These are phyloP conservation scores for Hypholoma sublateritium DNA, from an alignment of 768 basidiomycete species.

Conservation along the genomic window DNA sequence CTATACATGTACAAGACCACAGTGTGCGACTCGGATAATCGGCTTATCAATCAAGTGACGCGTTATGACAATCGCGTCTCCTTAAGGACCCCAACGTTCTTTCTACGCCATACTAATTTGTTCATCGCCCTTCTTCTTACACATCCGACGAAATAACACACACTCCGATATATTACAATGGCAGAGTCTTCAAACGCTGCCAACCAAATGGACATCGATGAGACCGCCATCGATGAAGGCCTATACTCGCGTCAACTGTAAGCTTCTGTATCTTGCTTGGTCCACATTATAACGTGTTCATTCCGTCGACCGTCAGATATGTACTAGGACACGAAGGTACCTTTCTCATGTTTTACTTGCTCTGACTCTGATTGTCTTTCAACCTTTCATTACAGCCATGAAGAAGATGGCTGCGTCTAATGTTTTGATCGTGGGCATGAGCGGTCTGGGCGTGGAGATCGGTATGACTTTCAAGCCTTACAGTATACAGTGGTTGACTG, in stretches of 20 bases:
- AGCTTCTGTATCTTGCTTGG: conserved; percentile 29
- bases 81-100: conserved; percentile 8
- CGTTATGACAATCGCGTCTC: conserved; percentile 19
- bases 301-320: conserved; percentile 46
- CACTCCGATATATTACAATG: conserved; percentile 26
- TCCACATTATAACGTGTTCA: neutral
- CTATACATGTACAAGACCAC: too few species aligned
- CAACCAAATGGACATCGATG: conserved; percentile 80
- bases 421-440: conserved; percentile 88
- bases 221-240: conserved; percentile 88
- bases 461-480: conserved; percentile 40
- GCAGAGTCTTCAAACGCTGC: conserved; percentile 36
- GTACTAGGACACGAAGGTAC: conserved; percentile 96
- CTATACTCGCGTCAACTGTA: conserved; percentile 92
- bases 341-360: conserved; percentile 2
- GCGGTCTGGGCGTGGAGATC: conserved; percentile 94
- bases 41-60: conserved; percentile 22
- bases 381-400: conserved; percentile 71
- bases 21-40: too few species aligned
- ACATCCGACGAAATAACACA: conserved; percentile 11
- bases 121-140: conserved; percentile 3
- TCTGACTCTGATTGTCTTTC: neutral
- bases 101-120: neutral
- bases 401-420: conserved; percentile 98
- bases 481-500: conserved; percentile 5